Base-by-base conservation (phyloP, 1,284 basidiomycete species). In the Tausonia pullulans region DNA sequence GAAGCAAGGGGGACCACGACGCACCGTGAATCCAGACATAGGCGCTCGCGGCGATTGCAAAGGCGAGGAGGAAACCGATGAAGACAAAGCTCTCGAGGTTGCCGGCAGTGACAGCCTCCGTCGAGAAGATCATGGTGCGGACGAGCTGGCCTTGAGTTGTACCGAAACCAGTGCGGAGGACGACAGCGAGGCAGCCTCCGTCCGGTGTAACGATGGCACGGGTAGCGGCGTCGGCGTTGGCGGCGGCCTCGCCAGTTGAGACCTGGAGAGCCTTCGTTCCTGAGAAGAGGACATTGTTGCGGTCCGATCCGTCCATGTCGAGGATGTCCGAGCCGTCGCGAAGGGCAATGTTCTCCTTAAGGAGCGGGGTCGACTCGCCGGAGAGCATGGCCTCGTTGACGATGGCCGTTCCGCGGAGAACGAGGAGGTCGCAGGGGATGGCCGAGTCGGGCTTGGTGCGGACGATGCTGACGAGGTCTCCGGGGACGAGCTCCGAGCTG, bases 371-470 rank as follows among this genome's bases (percentile, higher is more conserved):
- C 1, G 91, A 95, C 78, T 97, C 93, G 63, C 94, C 94, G 1
- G 91, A 95, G 5, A 97, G 79, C 94, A 97, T 97, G 14, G 94
- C 93, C 75, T 97, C 93, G 75, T 96, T 97, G 68, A 96, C 92
- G 71, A 97, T 97, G 70, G 86, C 88, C 1, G 90, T 89, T 5
- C 94, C 93, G 62, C 86, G 84, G 13, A 96, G 77, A 13, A 97
- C 82, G 5, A 97, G 82, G 54, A 96, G 83, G 73, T 97, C 94
- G 14, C 90, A 93, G 2, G 93, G 91, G 45, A 95, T 84, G 51
- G 86, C 87, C 0, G 90, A 92, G 74, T 94, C 92, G 58, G 82
- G 80, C 70, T 87, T 86, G 64, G 87, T 84, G 65, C 88, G 87
- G 56, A 84, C 87, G 61, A 96, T 80, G 9, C 88, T 92, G 58